Evolutionary conservation across 129 eudicot species (phyloP), one percentile per base, ranked within the genome.

Genomic region (Oenanthe sinensis): DNA sequence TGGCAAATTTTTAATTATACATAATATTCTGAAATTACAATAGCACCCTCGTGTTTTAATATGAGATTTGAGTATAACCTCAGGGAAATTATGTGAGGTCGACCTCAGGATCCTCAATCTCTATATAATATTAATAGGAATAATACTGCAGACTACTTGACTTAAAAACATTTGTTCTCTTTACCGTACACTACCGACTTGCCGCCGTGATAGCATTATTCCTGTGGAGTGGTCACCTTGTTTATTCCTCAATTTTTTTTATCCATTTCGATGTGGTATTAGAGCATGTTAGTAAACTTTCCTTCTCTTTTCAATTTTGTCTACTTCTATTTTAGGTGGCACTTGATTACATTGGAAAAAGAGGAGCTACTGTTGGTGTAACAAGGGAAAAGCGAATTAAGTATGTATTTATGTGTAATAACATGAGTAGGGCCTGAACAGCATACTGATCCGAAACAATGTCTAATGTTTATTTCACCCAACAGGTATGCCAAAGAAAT

Each of bases 281-380:
- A 4, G 37, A 42, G 50, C 14, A 22, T 39, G 40, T 28, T 40
- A 24, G 16, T 62, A n/a, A 47, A 73, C 47, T 30, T 69, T 6
- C 8, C 44, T 69, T 15, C 8, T 77, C 30, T 40, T 75, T 15
- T 11, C 22, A 8, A 43, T 43, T 43, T 5, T 43, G 19, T 72
- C 10, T 37, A 65, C 37, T 26, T 67, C 70, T 63, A 30, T 67
- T 82, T 75, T 84, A 95, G 94, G 97, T 95, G 84, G 98, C 98
- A 4, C 85, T 95, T 28, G 97, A 95, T 77, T 95, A 95, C 85
- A 95, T 95, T 81, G 98, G 98, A 14, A 95, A 95, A 86, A 83
- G 98, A 86, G 98, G 98, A 60, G 84, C 97, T 30, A 91, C 97
- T 67, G 94, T 90, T 77, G 98, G 98, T 85, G 92, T 86, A 74